phyloP scores from a whole-genome alignment of 176 grass and related monocot species.

The Eleusine coracana region DNA sequence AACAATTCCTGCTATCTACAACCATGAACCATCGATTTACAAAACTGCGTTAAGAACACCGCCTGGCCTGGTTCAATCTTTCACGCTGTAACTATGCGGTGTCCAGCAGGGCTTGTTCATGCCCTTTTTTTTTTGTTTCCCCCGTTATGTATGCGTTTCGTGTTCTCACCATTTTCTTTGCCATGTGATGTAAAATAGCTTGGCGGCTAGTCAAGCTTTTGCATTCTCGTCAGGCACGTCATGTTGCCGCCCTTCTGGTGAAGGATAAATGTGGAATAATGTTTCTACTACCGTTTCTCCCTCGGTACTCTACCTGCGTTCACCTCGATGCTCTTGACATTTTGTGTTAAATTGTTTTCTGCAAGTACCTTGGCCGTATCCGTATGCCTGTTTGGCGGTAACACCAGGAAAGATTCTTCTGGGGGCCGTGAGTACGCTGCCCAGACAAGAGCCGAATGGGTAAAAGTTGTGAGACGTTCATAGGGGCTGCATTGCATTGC shows the following conservation, averaged over 20 bases:
- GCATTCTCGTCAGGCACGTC: background rate
- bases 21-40: background rate
- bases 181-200: constrained; percentile 31
- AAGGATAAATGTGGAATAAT: constrained; percentile 43
- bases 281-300: constrained; percentile 11
- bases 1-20: constrained; percentile 22
- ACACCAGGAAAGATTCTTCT: constrained; percentile 44
- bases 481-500: background rate
- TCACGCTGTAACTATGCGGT: background rate
- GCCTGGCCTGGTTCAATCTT: background rate
- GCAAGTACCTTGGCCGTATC: constrained; percentile 21
- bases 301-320: constrained; percentile 34
- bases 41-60: constrained; percentile 9
- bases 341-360: constrained; percentile 27
- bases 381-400: constrained; percentile 26
- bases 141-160: background rate
- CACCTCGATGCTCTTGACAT: constrained; percentile 16
- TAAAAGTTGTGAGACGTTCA: background rate
- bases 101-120: background rate
- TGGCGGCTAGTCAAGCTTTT: constrained; percentile 10
- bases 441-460: constrained; percentile 9
- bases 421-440: background rate
- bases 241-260: background rate
- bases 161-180: background rate
- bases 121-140: background rate